Evolutionary conservation across 768 basidiomycete species (phyloP).

Genomic region (Hydnomerulius pinastri): DNA sequence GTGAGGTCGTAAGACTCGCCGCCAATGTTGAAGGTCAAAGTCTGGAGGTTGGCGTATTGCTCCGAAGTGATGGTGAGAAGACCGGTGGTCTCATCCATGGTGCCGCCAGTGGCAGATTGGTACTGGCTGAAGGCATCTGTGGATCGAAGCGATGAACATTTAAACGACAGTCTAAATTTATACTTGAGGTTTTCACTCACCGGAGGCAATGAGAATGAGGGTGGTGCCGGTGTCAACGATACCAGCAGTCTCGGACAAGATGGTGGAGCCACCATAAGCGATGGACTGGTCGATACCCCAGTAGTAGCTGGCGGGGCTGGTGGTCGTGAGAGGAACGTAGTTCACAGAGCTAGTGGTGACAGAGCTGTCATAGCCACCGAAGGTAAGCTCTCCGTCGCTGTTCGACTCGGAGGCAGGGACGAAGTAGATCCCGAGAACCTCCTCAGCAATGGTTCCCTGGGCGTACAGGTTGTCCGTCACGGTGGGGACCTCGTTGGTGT

Average conservation of each 20-base stretch:
- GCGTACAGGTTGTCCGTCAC: constrained; percentile 36
- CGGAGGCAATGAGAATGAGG: constrained; percentile 21
- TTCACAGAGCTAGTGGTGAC: constrained; percentile 12
- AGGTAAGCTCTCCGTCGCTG: constrained; percentile 26
- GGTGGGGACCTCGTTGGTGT: constrained; percentile 26
- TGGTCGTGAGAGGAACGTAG: constrained; percentile 27
- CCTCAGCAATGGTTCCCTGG: constrained; percentile 28
- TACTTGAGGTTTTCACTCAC: constrained; percentile 9
- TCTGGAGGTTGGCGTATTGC: constrained; percentile 28
- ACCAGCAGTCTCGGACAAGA: constrained; percentile 29
- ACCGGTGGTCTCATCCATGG: constrained; percentile 27
- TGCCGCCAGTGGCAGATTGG: constrained; percentile 27
- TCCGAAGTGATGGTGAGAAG: constrained; percentile 27
- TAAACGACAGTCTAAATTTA: too few species aligned
- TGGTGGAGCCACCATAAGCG: constrained; percentile 22
- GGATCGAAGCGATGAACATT: background rate
- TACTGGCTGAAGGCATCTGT: constrained; percentile 30
- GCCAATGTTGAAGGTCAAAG: constrained; percentile 29
- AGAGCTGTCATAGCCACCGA: constrained; percentile 25
- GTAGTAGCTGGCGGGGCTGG: constrained; percentile 20
- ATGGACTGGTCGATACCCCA: constrained; percentile 37
- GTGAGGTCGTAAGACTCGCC: constrained; percentile 17
- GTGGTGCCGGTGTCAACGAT: constrained; percentile 37
- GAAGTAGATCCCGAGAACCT: constrained; percentile 37
- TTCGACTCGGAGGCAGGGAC: constrained; percentile 22